These are phyloP conservation scores for Corchorus olitorius DNA, from an alignment of 345 rosid genomes.

Conservation along the genomic window DNA sequence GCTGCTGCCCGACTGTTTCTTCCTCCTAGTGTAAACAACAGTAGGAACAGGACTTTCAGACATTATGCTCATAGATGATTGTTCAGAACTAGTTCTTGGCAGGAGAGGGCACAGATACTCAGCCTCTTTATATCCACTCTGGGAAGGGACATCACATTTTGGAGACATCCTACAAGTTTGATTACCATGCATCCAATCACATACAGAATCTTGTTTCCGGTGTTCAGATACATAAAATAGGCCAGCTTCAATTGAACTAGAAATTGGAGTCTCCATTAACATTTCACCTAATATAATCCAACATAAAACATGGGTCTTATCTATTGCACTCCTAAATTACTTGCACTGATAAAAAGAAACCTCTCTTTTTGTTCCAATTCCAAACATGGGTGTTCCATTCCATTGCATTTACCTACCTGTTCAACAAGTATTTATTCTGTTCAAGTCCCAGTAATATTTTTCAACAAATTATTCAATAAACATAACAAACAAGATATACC, in stretches of 20 bases:
- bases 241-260: conserved; percentile 43
- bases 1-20: conserved; percentile 28
- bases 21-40: conserved; percentile 68
- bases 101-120: conserved; percentile 35
- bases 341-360: not conserved
- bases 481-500: not conserved
- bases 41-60: conserved; percentile 38
- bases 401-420: conserved; percentile 8
- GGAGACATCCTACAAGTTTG: conserved; percentile 57
- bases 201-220: conserved; percentile 35
- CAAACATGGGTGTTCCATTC: not conserved
- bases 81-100: conserved; percentile 37
- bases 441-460: no score
- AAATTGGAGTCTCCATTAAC: conserved; percentile 44
- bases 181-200: conserved; percentile 38
- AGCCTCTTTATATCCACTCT: conserved; percentile 38
- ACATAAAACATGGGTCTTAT: not conserved
- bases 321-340: conserved; percentile 6
- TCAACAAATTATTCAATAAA: no score
- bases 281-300: conserved; percentile 11
- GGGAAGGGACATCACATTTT: conserved; percentile 41
- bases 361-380: not conserved
- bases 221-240: conserved; percentile 37
- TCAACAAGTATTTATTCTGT: not conserved
- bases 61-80: conserved; percentile 41